Evolutionary conservation across 768 basidiomycete genomes (phyloP), one percentile per base, ranked within the genome.

Genomic region (Macrolepiota albuminosa): DNA sequence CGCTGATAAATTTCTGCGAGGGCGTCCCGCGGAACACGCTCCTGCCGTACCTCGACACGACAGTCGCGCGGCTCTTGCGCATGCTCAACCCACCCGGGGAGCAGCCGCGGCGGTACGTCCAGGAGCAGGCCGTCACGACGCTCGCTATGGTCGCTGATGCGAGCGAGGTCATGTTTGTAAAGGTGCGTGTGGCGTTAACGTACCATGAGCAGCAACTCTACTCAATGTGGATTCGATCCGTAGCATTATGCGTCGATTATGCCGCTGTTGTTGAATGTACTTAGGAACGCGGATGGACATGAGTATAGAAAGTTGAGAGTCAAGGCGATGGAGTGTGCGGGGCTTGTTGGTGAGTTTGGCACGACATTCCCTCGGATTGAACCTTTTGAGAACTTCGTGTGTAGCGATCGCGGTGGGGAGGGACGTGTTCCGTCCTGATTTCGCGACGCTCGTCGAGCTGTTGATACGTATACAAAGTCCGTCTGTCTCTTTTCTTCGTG

Each of bases 251-350:
- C 81, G 9, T 76, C 84, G 3, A 89, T 93, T 59, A 93, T 94
- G 90, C 90, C 91, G 0, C 76, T 94, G 4, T 71, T 94, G 24
- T 69, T 95, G 61, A 86, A 84, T 57, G 88, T 94, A 0, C 78
- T 96, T 52, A 75, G 82, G 21, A 88, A 89, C 51, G 88, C 89
- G 11, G 86, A 85, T 46, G 82, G 83, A 6, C 69, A 80, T 0
- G 85, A 87, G 54, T 87, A 89, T 69, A 76, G 80, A 29, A 87
- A 86, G 68, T 67, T 95, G 54, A 78, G 89, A 26, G 82, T 85
- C 43, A 92, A 94, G 68, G 91, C 91, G 0, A 94, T 96, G 90
- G 93, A 95, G 68, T 94, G 93, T 70, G 92, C 91, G 0, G 90
- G 90, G 8, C 75, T 93, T 24, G 88, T 93, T 61, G 93, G 93